Evolutionary conservation across 2,329 filamentous ascomycete species (phyloP), one percentile per base, ranked within the genome.

Genomic region (Cercospora nicotianae): DNA sequence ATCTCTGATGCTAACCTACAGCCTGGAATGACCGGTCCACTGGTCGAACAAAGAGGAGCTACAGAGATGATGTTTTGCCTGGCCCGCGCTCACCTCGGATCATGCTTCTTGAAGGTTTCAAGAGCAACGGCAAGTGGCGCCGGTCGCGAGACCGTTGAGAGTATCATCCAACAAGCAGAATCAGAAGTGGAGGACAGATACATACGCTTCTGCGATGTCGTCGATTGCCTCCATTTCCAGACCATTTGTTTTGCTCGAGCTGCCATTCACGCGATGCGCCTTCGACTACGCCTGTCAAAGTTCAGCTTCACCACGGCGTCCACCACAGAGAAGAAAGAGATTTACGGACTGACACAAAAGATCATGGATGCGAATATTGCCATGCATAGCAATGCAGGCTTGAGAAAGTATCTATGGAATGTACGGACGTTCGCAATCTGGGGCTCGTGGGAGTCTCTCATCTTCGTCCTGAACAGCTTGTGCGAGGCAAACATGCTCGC

Each of bases 31-130:
- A 82, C 77, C 2, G 76, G 82, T 6, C 76, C 81, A 2, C 87
- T 87, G 0, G 68, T 77, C 2, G 79, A 84, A 48, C 82, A 83
- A 7, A 75, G 81, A 8, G 86, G 84, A 1, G 75, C 84, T 1
- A 88, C 87, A 0, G 87, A 90, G 3, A 79, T 77, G 48, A 81
- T 82, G 72, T 81, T 80, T 73, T 81, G 79, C 68, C 75, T 80
- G 10, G 77, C 81, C 1, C 76, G 82, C 26, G 78, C 78, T 33
- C 48, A 75, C 78, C 30, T 72, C 82, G 4, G 80, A 79, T 8
- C 13, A 23, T 23, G 7, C 74, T 77, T 20, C 80, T 80, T 39
- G 20, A 63, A 63, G n/a, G 61, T 57, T n/a, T 18, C n/a, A 7
- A 67, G 70, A 57, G 36, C 48, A 9, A 36, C 18, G 13, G 36